Base-by-base conservation (phyloP, 768 basidiomycete genomes). In the Termitomyces sp. region DNA sequence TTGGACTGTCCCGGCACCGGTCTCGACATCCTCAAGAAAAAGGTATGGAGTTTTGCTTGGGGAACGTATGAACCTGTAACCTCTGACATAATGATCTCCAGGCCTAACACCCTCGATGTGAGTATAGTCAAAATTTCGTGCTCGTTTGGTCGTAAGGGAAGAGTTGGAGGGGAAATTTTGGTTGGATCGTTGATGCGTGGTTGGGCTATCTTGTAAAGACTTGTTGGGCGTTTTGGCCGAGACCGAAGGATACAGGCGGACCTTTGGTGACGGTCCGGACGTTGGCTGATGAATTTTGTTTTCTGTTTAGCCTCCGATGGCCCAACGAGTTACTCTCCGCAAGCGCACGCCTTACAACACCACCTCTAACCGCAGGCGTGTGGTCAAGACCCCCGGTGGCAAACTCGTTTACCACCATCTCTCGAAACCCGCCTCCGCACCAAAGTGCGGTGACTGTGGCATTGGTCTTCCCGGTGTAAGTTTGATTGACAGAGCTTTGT, bases 381-480 rank as follows among this genome's bases (percentile, higher is more conserved):
- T 98, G 63, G 86, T 98, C 59, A 98, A 98, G 84, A 98, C 97
- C 37, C 97, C 97, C 54, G 97, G 96, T 77, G 97, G 97, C 64
- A 93, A 90, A 78, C 89, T 98, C 66, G 93, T 96, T 67, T 95
- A 96, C 80, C 95, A 98, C 80, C 92, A 97, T 75, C 78, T 98
- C 77, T 92, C 95, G 86, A 98, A 99, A 81, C 86, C 85, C 64
- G 88, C 87, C 56, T 84, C 90, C 31, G 78, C 89, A 45, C 96
- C 95, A 64, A 97, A 98, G 77, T 99, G 96, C 76, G 97, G 97
- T 83, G 97, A 99, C 80, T 99, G 97, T 68, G 96, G 95, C 60
- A 81, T 85, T 66, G 91, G 87, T 64, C 87, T 99, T 54, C 86
- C 95, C 64, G 97, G 97, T 72, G 96, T 98, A 79, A 68, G 93